Evolutionary conservation across 2,329 filamentous ascomycete genomes (phyloP).

Genomic region (Diaporthe humulicola): DNA sequence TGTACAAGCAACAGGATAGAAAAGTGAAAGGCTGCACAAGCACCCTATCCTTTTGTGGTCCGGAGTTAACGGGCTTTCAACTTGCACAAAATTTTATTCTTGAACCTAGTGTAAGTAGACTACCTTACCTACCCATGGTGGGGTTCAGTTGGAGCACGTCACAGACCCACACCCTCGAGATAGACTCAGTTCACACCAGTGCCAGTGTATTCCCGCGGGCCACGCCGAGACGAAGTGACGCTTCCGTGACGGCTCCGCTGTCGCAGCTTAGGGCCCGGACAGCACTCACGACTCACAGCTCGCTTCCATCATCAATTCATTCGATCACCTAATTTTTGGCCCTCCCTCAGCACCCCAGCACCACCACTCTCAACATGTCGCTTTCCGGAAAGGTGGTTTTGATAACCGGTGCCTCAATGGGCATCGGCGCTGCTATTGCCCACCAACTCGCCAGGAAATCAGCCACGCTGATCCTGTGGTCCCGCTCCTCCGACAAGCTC

Average conservation of each 20-base stretch:
- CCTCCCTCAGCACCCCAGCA: fast-evolving
- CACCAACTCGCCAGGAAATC: constrained; percentile 13
- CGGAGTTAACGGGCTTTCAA: neutral
- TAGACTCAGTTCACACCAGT: neutral
- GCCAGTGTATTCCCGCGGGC: no score
- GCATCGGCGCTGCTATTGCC: constrained; percentile 13
- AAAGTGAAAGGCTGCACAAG: no score
- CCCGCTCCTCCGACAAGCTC: constrained; percentile 4
- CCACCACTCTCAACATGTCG: neutral
- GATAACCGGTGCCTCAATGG: constrained; percentile 17
- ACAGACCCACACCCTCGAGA: constrained; percentile 3
- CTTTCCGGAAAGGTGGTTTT: neutral
- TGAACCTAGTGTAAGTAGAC: no score
- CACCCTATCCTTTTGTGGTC: neutral
- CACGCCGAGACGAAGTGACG: no score
- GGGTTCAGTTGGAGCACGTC: neutral
- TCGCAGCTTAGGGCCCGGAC: neutral
- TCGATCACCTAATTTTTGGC: no score
- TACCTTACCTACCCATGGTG: no score
- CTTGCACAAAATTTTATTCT: neutral
- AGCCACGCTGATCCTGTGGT: neutral
- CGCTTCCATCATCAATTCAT: neutral
- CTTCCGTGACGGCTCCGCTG: no score
- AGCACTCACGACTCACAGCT: neutral
- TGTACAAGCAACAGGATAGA: no score